Evolutionary conservation across 306 rosid genomes (phyloP), one percentile per base, ranked within the genome.

Genomic region (Rubus parviflorus): DNA sequence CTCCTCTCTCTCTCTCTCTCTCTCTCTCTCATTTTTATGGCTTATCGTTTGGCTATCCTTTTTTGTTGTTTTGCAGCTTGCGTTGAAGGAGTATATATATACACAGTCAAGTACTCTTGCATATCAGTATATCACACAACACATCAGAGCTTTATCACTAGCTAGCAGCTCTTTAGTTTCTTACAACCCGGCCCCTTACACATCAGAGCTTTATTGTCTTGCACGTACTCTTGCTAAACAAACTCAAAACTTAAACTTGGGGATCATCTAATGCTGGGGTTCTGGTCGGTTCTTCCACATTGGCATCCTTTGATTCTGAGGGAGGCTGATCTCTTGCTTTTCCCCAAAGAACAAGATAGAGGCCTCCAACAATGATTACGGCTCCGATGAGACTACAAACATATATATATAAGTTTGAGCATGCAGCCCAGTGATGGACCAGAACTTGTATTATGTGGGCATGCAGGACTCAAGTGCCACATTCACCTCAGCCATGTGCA

Each of bases 291-390:
- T 19, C 12, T 54, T 54, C 25, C 61, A 54, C 12, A 54, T n/a
- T n/a, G 23, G 22, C 61, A 7, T 19, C 10, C 10, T 19, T 54
- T 54, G 61, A n/a, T 5, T n/a, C 4, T 7, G 61, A 19, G 25
- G 25, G 61, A 54, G 61, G 61, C 61, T 54, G 3, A n/a, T 54
- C 61, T n/a, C 11, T 19, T 54, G 25, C 61, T 54, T n/a, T 54
- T 54, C 61, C 61, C 61, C 61, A 54, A 19, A 54, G 61, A n/a
- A 54, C 61, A n/a, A 54, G 61, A 54, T 54, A 19, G 12, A 54
- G 61, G 25, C 61, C 61, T 7, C 61, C 61, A 8, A 54, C 60
- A n/a, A 54, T 54, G 60, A 25, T 54, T 54, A 54, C 25, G n/a
- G 60, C 60, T 54, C 60, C 60, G 60, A 54, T 54, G 4, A 54